Conservation (phyloP, 345 rosid genomes). For the Nephelium lappaceum region DNA sequence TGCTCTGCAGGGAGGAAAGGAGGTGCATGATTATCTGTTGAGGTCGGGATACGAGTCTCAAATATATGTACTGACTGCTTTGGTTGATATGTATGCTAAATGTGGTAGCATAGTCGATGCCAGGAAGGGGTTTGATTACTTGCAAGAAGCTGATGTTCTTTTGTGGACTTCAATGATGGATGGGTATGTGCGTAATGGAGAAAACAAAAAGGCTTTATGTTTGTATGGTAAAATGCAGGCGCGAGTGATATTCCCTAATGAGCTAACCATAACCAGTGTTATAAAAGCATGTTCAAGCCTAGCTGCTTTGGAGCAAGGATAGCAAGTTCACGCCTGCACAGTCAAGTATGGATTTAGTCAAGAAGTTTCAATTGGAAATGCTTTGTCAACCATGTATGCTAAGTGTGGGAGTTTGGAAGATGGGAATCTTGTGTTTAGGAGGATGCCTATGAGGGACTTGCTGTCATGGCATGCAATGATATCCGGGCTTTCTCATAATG, state of each 20-base stretch:
- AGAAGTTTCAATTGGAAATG: conserved; percentile 50
- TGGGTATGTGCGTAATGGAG: conserved; percentile 57
- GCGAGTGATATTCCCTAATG: conserved; percentile 59
- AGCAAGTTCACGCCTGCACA: conserved; percentile 66
- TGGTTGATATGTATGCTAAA: conserved; percentile 81
- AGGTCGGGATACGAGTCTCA: conserved; percentile 71
- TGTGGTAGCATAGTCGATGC: conserved; percentile 52
- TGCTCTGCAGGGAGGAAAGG: conserved; percentile 65
- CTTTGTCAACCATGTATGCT: conserved; percentile 58
- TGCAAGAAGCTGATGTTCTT: conserved; percentile 56
- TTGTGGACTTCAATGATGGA: conserved; percentile 78
- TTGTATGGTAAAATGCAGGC: conserved; percentile 56
- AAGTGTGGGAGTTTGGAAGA: conserved; percentile 50
- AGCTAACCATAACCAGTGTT: conserved; percentile 67
- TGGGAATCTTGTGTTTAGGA: conserved; percentile 51
- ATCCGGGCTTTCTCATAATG: conserved; percentile 55
- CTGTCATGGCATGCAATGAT: conserved; percentile 65
- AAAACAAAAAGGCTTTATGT: conserved; percentile 54
- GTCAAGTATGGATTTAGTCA: conserved; percentile 53
- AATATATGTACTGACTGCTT: conserved; percentile 56
- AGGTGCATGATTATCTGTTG: conserved; percentile 58
- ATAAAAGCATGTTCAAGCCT: conserved; percentile 62
- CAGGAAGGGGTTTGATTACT: conserved; percentile 54
- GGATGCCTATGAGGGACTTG: conserved; percentile 53
- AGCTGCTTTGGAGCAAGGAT: conserved; percentile 57